phyloP scores from a whole-genome alignment of 768 basidiomycete genomes.

The Hypholoma fasciculare region DNA sequence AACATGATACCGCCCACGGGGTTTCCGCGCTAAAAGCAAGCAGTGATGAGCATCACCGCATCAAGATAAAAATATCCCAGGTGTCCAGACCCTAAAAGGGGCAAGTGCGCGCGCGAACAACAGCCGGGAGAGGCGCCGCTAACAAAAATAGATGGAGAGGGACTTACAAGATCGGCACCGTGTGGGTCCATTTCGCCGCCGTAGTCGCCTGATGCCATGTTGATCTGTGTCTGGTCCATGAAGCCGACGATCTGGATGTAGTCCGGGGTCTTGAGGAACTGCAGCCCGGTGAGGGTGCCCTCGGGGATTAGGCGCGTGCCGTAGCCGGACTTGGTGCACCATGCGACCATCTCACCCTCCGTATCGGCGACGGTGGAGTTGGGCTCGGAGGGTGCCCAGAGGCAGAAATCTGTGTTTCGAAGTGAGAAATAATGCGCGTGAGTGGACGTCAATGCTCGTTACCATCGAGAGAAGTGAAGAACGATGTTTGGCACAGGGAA shows the following conservation, averaged over 20 bases:
- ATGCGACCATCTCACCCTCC: slow-evolving; percentile 75
- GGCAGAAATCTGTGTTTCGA: slow-evolving; percentile 57
- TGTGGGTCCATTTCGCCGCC: slow-evolving; percentile 80
- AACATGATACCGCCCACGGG: slow-evolving; percentile 71
- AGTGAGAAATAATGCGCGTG: neutral
- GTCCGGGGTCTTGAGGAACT: slow-evolving; percentile 58
- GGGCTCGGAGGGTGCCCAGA: slow-evolving; percentile 59
- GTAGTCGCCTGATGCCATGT: slow-evolving; percentile 51
- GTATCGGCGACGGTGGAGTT: slow-evolving; percentile 62
- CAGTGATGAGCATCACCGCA: neutral
- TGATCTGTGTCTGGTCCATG: slow-evolving; percentile 59
- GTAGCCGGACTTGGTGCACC: slow-evolving; percentile 70
- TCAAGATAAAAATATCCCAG: neutral
- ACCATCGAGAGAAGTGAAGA: slow-evolving; percentile 55
- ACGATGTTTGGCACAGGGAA: slow-evolving; percentile 62
- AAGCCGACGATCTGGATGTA: slow-evolving; percentile 65
- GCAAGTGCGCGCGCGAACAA: neutral
- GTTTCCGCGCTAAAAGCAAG: slow-evolving; percentile 59
- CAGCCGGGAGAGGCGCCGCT: neutral
- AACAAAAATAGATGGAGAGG: neutral
- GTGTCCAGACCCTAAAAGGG: neutral
- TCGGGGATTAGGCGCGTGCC: slow-evolving; percentile 73
- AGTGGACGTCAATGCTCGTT: slow-evolving; percentile 6
- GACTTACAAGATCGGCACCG: slow-evolving; percentile 54
- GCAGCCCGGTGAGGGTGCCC: slow-evolving; percentile 64